These are phyloP conservation scores for Vigna hirtella DNA, from an alignment of 306 rosid species.

Conservation along the genomic window DNA sequence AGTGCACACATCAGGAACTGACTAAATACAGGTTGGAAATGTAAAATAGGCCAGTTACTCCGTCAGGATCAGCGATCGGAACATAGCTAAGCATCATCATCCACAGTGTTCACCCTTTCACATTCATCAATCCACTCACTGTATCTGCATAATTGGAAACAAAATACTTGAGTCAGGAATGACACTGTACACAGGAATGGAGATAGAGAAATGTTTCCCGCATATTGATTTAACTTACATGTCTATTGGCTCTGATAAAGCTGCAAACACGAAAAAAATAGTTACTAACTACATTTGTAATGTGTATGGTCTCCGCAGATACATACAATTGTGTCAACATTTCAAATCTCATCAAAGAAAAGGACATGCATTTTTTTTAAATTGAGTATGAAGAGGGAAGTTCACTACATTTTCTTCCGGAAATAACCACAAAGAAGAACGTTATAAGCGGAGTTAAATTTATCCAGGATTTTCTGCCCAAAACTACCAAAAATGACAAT, in stretches of 20 bases:
- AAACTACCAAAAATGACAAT: background rate
- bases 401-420: background rate
- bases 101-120: slow-evolving; percentile 79
- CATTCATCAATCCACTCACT: slow-evolving; percentile 98
- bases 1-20: slow-evolving; percentile 39
- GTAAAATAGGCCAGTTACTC: slow-evolving; percentile 14
- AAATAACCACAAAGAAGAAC: background rate
- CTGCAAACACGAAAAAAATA: slow-evolving; percentile 51
- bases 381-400: background rate
- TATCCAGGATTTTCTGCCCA: too few relatives aligned
- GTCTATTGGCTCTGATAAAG: slow-evolving; percentile 85
- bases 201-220: background rate
- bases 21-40: slow-evolving; percentile 20
- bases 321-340: slow-evolving; percentile 5
- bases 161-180: slow-evolving; percentile 17
- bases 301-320: background rate
- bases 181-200: background rate
- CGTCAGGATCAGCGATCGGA: background rate
- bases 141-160: slow-evolving; percentile 65
- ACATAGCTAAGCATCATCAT: slow-evolving; percentile 66
- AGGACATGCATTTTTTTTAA: background rate
- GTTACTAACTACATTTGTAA: slow-evolving; percentile 23
- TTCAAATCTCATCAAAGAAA: background rate
- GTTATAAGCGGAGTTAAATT: background rate
- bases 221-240: slow-evolving; percentile 60